phyloP scores from a whole-genome alignment of 2,329 filamentous ascomycete species.

The Hymenoscyphus salicellus region DNA sequence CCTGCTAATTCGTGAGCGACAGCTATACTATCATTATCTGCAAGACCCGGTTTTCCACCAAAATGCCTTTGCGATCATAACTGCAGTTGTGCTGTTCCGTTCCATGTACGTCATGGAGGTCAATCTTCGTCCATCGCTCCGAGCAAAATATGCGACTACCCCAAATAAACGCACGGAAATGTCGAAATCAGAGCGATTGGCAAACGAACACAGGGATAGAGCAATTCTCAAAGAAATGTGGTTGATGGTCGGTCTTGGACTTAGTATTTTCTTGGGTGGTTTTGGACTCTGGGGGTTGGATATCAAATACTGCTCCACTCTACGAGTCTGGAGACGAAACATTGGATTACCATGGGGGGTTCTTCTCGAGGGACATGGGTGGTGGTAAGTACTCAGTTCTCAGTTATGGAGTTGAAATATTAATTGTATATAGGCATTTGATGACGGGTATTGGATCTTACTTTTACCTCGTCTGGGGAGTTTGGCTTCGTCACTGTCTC shows the following conservation, averaged over 20 bases:
- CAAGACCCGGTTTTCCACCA: conserved; percentile 72
- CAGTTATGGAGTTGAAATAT: conserved; percentile 1
- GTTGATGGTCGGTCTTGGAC: conserved; percentile 60
- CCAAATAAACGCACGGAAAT: conserved; percentile 51
- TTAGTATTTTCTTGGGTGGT: conserved; percentile 62
- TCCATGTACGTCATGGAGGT: conserved; percentile 67
- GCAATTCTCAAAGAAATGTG: conserved; percentile 65
- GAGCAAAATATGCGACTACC: conserved; percentile 39
- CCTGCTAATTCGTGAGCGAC: conserved; percentile 34
- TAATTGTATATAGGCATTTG: conserved; percentile 50
- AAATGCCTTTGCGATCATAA: conserved; percentile 63
- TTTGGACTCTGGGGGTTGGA: conserved; percentile 68
- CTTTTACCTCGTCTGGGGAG: conserved; percentile 68
- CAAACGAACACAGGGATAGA: conserved; percentile 53
- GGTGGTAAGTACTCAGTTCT: conserved; percentile 53
- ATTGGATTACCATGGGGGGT: conserved; percentile 70
- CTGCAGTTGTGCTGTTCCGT: conserved; percentile 56
- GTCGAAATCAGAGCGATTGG: conserved; percentile 50
- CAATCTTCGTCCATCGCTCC: conserved; percentile 55
- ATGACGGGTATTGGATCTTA: conserved; percentile 70
- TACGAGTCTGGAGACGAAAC: conserved; percentile 52
- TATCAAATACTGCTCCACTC: conserved; percentile 54
- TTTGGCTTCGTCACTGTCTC: conserved; percentile 67
- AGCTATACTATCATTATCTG: conserved; percentile 68
- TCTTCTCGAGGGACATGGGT: conserved; percentile 68